phyloP scores from a whole-genome alignment of 2,329 filamentous ascomycete genomes.

The Coniosporium tulheliwenetii region DNA sequence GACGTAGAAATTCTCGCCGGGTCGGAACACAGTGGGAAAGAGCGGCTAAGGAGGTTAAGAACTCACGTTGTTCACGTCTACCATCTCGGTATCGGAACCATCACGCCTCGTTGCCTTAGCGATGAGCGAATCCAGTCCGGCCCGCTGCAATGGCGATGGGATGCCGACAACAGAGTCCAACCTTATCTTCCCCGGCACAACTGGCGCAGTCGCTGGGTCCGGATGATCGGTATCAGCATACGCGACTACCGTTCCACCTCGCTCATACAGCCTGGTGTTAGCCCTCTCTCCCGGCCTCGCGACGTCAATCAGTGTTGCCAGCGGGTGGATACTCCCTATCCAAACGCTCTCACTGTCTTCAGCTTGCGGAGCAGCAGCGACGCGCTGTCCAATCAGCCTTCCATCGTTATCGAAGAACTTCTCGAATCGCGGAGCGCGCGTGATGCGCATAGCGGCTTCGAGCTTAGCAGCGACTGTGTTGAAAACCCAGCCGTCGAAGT shows the following conservation, averaged over 20 bases:
- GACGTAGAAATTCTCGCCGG: no score
- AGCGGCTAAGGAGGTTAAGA: no score
- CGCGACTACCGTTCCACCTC: background rate
- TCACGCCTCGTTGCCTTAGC: no score
- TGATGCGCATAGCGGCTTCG: background rate
- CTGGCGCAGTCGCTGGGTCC: no score
- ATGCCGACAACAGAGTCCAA: no score
- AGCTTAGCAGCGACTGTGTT: constrained; percentile 6
- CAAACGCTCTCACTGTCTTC: background rate
- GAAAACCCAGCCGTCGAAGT: constrained; percentile 8
- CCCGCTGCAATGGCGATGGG: no score
- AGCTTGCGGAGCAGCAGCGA: background rate
- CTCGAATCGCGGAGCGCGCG: background rate
- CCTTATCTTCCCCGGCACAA: no score
- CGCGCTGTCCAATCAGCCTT: background rate
- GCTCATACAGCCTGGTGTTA: background rate
- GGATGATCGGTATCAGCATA: no score
- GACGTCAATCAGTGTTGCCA: background rate
- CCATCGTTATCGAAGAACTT: background rate
- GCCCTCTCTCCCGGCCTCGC: background rate
- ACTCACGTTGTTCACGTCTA: no score
- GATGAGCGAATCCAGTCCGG: no score
- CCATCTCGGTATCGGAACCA: no score
- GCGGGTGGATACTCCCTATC: background rate
- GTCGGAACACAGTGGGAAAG: no score